phyloP scores from a whole-genome alignment of 2,329 filamentous ascomycete genomes.

The Pseudovirgaria hyperparasitica region DNA sequence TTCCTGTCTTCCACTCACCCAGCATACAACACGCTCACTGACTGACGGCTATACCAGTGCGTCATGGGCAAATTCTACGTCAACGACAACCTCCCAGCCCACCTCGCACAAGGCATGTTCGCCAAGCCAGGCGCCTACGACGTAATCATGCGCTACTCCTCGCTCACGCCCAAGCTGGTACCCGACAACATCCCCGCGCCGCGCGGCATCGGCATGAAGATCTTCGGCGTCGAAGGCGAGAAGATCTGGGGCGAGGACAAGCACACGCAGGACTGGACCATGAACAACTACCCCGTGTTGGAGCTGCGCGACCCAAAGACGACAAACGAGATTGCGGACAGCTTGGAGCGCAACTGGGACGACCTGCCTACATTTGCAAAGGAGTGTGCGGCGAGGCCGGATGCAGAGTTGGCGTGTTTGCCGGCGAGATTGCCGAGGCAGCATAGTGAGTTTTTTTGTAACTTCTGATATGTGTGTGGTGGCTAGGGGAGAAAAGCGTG shows the following conservation, averaged over 20 bases:
- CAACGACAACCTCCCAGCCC: conserved; percentile 14
- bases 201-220: conserved; percentile 22
- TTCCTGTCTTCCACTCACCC: no score
- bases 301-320: conserved; percentile 17
- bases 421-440: no score
- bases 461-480: conserved; percentile 14
- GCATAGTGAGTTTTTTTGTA: no score
- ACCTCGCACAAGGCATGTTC: conserved; percentile 26
- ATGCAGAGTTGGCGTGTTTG: no score
- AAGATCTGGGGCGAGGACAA: conserved; percentile 23
- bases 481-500: conserved; percentile 11
- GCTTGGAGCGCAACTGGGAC: conserved; percentile 21
- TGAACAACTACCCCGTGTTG: conserved; percentile 21
- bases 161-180: conserved; percentile 22
- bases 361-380: conserved; percentile 16
- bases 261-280: conserved; percentile 20
- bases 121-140: conserved; percentile 20
- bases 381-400: no score
- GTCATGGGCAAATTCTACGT: conserved; percentile 20
- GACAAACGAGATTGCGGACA: conserved; percentile 21
- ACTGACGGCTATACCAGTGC: conserved; percentile 9
- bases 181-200: conserved; percentile 22
- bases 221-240: conserved; percentile 23
- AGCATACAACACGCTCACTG: no score
- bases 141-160: conserved; percentile 24